A percentile compares a stretch with the other conserved stretches of the same genome.
phyloP scores from a whole-genome alignment of 2,329 filamentous ascomycete species.

The Claviceps quebecensis region DNA sequence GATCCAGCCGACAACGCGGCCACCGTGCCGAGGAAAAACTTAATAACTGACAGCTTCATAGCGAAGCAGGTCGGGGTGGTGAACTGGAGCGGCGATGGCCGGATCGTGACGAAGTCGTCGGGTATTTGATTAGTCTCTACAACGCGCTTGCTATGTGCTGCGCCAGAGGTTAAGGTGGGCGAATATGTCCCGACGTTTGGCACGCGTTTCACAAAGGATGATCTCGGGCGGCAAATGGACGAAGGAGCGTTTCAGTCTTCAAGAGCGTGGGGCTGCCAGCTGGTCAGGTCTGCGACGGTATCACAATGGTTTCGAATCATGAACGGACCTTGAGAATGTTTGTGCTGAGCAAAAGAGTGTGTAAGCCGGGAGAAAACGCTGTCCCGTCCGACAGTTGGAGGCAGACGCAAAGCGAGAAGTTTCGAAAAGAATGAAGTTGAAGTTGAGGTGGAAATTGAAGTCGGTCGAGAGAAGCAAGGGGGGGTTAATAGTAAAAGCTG shows the following conservation, averaged over 20 bases:
- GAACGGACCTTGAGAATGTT: background rate
- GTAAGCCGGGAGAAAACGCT: background rate
- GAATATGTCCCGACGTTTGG: background rate
- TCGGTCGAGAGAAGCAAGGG: background rate
- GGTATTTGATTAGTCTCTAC: background rate
- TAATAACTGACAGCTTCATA: constrained; percentile 41
- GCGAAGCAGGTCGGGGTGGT: constrained; percentile 6
- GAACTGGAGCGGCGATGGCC: background rate
- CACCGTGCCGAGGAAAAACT: constrained; percentile 35
- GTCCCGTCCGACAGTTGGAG: background rate
- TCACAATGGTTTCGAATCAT: background rate
- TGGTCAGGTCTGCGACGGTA: background rate
- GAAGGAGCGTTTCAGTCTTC: background rate
- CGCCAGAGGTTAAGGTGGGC: constrained; percentile 1
- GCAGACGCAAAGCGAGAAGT: background rate
- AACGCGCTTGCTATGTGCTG: background rate
- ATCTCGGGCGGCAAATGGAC: background rate
- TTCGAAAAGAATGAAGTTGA: background rate
- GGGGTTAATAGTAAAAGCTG: background rate
- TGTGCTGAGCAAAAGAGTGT: background rate
- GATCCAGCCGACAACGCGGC: constrained; percentile 28
- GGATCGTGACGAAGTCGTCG: background rate
- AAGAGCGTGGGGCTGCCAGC: background rate
- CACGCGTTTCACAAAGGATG: background rate
- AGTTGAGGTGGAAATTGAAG: background rate